Evolutionary conservation across 2,329 filamentous ascomycete species (phyloP), one percentile per base, ranked within the genome.

Genomic region (Clarireedia paspali): DNA sequence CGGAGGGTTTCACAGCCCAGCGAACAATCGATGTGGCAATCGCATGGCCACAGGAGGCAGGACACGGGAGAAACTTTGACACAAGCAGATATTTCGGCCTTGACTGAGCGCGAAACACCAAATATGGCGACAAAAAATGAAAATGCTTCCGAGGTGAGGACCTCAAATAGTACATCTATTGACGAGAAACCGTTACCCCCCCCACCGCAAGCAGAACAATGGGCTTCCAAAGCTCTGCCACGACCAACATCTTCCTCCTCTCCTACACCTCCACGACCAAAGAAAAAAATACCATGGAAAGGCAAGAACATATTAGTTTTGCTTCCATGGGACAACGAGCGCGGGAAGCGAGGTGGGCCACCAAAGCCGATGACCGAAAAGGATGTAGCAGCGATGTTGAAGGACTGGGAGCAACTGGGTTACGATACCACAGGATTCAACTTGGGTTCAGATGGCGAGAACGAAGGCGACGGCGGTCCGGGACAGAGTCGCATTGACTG

Each of bases 251-350:
- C 62, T 5, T 66, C 67, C 52, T 72, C 71, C 5, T 69, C 72
- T 27, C 6, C 34, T 2, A 69, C 72, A 47, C 80, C 80, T 5
- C 81, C 81, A n/a, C 74, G 81, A 12, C 60, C 81, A 6, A 88
- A 80, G 72, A 91, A 88, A 69, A 89, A 85, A 71, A 76, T 91
- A 2, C 77, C 79, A 47, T 91, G 87, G 86, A 86, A 80, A 65
- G 85, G 85, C 56, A 91, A 89, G 72, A 84, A 82, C 57, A 89
- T 89, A 53, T 71, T 88, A 64, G 83, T 91, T 45, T 74, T 84
- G 26, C 72, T 91, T 20, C 88, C 88, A 5, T 74, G 79, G 47
- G 83, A 88, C 59, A 84, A 87, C 52, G 77, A 82, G 53, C 79
- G 85, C 61, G 86, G 86, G 20, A 75, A 78, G 45, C 74, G 75